These are phyloP conservation scores for Emergomyces orientalis DNA, from an alignment of 2,329 filamentous ascomycete species.

Conservation along the genomic window DNA sequence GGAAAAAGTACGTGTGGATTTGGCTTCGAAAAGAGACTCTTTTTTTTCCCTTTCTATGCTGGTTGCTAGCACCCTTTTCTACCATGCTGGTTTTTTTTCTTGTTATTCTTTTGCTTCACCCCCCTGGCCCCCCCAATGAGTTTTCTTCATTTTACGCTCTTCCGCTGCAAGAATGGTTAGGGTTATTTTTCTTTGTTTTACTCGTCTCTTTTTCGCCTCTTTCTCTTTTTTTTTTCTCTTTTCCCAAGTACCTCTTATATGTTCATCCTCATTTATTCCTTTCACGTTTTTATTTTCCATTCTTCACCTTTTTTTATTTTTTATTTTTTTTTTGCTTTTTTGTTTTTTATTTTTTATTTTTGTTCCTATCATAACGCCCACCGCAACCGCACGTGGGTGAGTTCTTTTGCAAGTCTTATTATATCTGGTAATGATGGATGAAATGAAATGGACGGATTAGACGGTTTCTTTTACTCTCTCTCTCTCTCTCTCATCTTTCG, in stretches of 20 bases:
- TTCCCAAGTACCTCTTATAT: no score
- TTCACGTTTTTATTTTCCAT: no score
- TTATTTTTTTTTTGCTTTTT: not conserved
- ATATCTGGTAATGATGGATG: conserved; percentile 3
- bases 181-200: not conserved
- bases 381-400: not conserved
- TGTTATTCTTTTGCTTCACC: not conserved
- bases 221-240: no score
- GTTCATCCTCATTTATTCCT: no score
- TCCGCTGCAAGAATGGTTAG: not conserved
- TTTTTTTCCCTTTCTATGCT: not conserved
- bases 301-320: not conserved
- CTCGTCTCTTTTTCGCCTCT: no score
- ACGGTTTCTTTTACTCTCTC: not conserved
- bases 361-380: not conserved
- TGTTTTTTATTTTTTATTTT: not conserved
- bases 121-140: not conserved
- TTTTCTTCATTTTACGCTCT: not conserved
- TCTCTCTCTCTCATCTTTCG: no score
- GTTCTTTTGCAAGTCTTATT: conserved; percentile 2
- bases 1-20: not conserved
- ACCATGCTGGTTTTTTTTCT: no score
- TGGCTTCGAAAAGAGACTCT: not conserved
- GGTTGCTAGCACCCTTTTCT: no score
- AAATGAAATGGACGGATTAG: conserved; percentile 6